Base-by-base conservation (phyloP, 2,329 filamentous ascomycete species). In the Chaetoscypha palmicola region DNA sequence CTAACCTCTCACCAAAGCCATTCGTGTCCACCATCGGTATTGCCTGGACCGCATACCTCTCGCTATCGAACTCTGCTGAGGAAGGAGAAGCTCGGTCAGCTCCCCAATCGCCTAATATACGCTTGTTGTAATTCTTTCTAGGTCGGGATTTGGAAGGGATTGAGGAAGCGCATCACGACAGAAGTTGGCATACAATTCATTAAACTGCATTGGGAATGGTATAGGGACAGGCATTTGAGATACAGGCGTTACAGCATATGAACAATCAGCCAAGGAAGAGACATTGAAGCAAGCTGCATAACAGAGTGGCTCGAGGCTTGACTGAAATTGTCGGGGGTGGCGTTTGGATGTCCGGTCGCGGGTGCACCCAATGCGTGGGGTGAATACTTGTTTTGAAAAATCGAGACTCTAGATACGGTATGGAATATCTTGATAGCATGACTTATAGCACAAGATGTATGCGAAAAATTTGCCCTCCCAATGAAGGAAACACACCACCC, bases 11-110 rank as follows among this genome's bases (percentile, higher is more conserved):
- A 42, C 34, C 33, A n/a, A 22, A 95, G 90, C 91, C 91, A 1
- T 97, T 98, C 62, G 91, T 96, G 7, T 96, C 91, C 12, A 94
- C 87, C 7, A 69, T 98, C 44, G 91, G 91, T 73, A 97, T 97
- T 58, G 89, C 89, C 24, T 97, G 91, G 92, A 97, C 92, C 9
- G 91, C 90, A 16, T 98, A 96, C 65, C 78, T 98, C 9, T 96
- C 90, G 2, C 75, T 98, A 40, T 86, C 84, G 49, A 97, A 97
- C 67, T 83, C 89, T 4, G 73, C 88, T 2, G 88, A 94, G 50
- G 61, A 63, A 46, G 58, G 45, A 14, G 59, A 60, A 41, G 54
- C 53, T 45, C 50, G 53, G 49, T 60, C 59, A 50, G 58, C 54
- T 46, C 60, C 60, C 47, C 48, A 51, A 31, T 61, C 59, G 36